These are phyloP conservation scores for Curvularia verruculosa DNA, from an alignment of 2,329 filamentous ascomycete species.

Conservation along the genomic window DNA sequence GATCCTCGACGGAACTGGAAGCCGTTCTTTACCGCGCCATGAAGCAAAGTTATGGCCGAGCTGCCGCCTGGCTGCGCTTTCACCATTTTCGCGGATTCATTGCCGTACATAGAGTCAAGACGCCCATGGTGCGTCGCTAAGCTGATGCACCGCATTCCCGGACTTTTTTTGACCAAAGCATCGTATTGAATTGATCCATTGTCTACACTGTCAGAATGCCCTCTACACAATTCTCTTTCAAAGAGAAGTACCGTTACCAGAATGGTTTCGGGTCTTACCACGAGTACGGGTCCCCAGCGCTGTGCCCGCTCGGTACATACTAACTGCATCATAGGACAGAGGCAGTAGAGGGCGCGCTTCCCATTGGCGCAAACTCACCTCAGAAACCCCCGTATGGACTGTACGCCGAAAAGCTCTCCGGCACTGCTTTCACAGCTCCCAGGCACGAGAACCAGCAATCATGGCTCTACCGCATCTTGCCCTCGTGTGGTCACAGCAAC, in stretches of 20 bases:
- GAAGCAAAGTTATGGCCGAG: slow-evolving; percentile 26
- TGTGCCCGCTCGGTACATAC: not conserved
- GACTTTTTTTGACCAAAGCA: slow-evolving; percentile 31
- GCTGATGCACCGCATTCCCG: slow-evolving; percentile 30
- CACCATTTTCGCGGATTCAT: not conserved
- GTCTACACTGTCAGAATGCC: slow-evolving; percentile 59
- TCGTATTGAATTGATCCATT: slow-evolving; percentile 31
- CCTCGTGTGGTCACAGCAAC: slow-evolving; percentile 63
- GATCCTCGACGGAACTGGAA: slow-evolving; percentile 30
- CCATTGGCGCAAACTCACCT: slow-evolving; percentile 78
- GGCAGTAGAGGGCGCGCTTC: slow-evolving; percentile 75
- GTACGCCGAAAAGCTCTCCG: slow-evolving; percentile 75
- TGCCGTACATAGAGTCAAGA: slow-evolving; percentile 2
- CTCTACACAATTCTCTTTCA: slow-evolving; percentile 65
- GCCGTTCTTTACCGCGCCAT: slow-evolving; percentile 43
- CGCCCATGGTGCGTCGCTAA: slow-evolving; percentile 5
- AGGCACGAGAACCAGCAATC: slow-evolving; percentile 63
- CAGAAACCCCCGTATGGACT: slow-evolving; percentile 80
- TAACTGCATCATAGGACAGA: slow-evolving; percentile 64
- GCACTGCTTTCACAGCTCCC: slow-evolving; percentile 64
- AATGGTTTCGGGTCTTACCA: slow-evolving; percentile 79
- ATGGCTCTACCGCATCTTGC: slow-evolving; percentile 64
- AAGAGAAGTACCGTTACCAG: slow-evolving; percentile 76
- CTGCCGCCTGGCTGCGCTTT: slow-evolving; percentile 5
- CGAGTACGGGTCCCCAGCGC: slow-evolving; percentile 62